Base-by-base conservation (phyloP, 2,329 filamentous ascomycete genomes). In the Cadophora sp. region DNA sequence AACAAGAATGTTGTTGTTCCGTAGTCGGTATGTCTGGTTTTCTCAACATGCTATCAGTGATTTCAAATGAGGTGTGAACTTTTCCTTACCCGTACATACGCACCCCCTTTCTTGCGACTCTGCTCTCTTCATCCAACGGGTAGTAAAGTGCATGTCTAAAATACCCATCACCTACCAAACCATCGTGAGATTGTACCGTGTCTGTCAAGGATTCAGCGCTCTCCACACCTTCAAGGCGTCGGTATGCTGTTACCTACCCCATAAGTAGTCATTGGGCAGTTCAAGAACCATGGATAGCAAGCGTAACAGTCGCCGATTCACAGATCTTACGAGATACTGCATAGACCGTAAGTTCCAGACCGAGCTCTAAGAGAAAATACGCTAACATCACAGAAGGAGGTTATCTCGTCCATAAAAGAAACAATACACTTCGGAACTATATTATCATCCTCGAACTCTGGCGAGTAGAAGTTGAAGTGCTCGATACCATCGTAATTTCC, bases 401-500 rank as follows among this genome's bases (percentile, higher is more conserved):
- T 79, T 59, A 84, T 82, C 68, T 84, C 82, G 67, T 83, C 82
- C 81, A 83, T 83, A 67, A 83, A 83, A 0, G 82, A 82, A 63
- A 79, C 78, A 0, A 84, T 73, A 59, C 82, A 84, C n/a, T 68
- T 78, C 0, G 83, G 83, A 18, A 71, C 69, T 24, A 55, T 64
- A 3, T 66, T 24, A 30, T 24, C 33, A 22, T 71, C 70, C 22
- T 56, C 66, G 24, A 71, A 71, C 48, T 71, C 64, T 0, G 66
- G 61, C 0, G 68, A 67, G 47, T 71, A 71, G 27, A 71, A 85
- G 75, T 85, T 85, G 75, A 85, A 85, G 67, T 85, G 83, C 69
- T 85, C 83, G 63, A 85, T 85, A 3, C 83, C 83, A 70, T 85
- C 83, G 18, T 78, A 73, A 14, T 77, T 71, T 1, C 81, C 82